phyloP scores from a whole-genome alignment of 495 filamentous ascomycete species.

The Podospora conica region DNA sequence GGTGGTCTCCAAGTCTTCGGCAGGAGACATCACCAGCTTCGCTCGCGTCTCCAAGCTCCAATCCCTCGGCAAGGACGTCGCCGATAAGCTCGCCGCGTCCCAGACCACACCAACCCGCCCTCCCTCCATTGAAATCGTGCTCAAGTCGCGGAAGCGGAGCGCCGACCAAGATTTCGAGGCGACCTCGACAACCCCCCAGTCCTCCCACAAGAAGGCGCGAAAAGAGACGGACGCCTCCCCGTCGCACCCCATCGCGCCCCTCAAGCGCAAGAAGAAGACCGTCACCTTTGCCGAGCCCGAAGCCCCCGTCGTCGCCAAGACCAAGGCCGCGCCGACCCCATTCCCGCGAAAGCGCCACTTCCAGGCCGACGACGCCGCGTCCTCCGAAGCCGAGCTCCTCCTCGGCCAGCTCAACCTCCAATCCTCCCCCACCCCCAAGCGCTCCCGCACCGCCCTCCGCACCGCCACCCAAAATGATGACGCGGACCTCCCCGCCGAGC shows the following conservation, averaged over 20 bases:
- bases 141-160: conserved; percentile 28
- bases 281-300: conserved; percentile 24
- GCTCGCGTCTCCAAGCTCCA: conserved; percentile 37
- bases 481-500: conserved; percentile 43
- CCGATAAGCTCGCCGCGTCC: conserved; percentile 12
- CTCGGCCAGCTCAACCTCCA: conserved; percentile 38
- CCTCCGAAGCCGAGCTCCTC: conserved; percentile 25
- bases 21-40: conserved; percentile 31
- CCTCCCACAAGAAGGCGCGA: conserved; percentile 22
- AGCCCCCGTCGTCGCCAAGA: not conserved
- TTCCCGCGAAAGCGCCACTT: conserved; percentile 19
- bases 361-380: conserved; percentile 11
- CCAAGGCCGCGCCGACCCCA: conserved; percentile 1
- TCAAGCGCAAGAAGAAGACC: conserved; percentile 21
- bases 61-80: conserved; percentile 26
- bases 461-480: conserved; percentile 26
- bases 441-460: conserved; percentile 23
- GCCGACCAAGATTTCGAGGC: conserved; percentile 18
- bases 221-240: conserved; percentile 12
- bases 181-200: conserved; percentile 3
- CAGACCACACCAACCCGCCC: conserved; percentile 13
- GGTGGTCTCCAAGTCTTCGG: conserved; percentile 10
- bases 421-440: conserved; percentile 30
- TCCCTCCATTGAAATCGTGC: conserved; percentile 29
- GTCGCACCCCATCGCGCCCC: conserved; percentile 1